Evolutionary conservation across 2,329 filamentous ascomycete species (phyloP).

Genomic region (Neopestalotiopsis sp.): DNA sequence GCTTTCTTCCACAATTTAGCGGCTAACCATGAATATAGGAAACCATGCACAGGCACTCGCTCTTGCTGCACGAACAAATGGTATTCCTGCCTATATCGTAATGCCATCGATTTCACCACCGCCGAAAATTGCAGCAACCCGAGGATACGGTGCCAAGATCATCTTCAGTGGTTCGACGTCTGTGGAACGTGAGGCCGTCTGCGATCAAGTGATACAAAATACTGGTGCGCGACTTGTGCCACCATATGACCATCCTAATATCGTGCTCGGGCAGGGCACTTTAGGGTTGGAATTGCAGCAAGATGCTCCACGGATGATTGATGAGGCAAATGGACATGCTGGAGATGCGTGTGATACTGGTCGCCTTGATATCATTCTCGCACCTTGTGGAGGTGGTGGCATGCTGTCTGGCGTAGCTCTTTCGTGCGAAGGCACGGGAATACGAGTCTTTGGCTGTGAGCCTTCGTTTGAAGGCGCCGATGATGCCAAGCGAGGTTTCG

Average conservation of each 20-base stretch:
- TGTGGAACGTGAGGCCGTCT: constrained; percentile 79
- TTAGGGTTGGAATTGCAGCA: constrained; percentile 80
- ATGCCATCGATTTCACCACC: constrained; percentile 88
- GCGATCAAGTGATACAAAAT: constrained; percentile 66
- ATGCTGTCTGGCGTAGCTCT: constrained; percentile 85
- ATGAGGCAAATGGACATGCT: constrained; percentile 25
- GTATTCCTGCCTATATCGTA: constrained; percentile 83
- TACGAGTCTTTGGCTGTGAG: constrained; percentile 85
- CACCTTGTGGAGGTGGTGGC: constrained; percentile 87
- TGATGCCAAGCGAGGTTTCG: constrained; percentile 76
- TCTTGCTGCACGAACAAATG: constrained; percentile 76
- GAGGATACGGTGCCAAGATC: constrained; percentile 76
- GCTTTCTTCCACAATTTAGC: background rate
- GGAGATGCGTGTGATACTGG: constrained; percentile 15
- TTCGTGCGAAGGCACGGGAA: constrained; percentile 72
- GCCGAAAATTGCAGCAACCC: constrained; percentile 86
- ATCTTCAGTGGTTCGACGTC: constrained; percentile 83
- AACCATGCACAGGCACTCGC: constrained; percentile 95
- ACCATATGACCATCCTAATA: constrained; percentile 90
- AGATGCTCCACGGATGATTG: constrained; percentile 67
- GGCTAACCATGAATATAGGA: constrained; percentile 52
- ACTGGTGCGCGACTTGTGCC: constrained; percentile 83
- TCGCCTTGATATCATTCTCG: constrained; percentile 72
- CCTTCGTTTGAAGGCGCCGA: constrained; percentile 83
- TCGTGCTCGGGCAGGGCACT: constrained; percentile 94